Base-by-base conservation (phyloP, 208 protist species). In the Trypanosoma congolense region DNA sequence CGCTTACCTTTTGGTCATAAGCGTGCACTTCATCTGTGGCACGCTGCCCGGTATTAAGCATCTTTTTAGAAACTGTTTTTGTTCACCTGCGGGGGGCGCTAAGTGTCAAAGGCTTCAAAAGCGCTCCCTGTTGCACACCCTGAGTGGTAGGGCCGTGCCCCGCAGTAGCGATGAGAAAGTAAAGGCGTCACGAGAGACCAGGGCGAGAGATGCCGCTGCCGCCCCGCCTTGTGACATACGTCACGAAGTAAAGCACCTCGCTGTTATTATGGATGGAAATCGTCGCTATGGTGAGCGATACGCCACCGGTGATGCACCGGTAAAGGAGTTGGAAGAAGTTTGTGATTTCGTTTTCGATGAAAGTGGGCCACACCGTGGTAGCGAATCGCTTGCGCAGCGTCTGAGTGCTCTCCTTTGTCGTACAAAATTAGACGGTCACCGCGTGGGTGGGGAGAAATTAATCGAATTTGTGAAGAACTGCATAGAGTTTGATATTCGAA, bases 181-280 rank as follows among this genome's bases (percentile, higher is more conserved):
- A n/a, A n/a, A n/a, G n/a, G n/a, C n/a, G n/a, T n/a, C n/a, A n/a
- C n/a, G n/a, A n/a, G n/a, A n/a, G n/a, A n/a, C n/a, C n/a, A n/a
- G n/a, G n/a, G n/a, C n/a, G n/a, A 38, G 33, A 16, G 12, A 12
- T 38, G 9, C 9, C 33, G 33, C 33, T 38, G 33, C 33, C 6
- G 12, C 31, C 36, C 43, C 3, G 3, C 14, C 6, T 16, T 52
- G 18, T 25, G 50, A 6, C 28, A 64, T 4, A 0, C 25, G 45
- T 12, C 76, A 83, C 44, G 47, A 70, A n/a, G 77, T 96, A 16
- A 68, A 64, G 0, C 89, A 96, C 44, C 70, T 96, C 9, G 89
- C 77, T 25, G 83, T 96, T 53, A 90, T 96, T 41, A 96, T 96
- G 89, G 89, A 96, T 49, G 89, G 89, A 25, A 96, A 96, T 47